Evolutionary conservation across 2,329 filamentous ascomycete species (phyloP), one percentile per base, ranked within the genome.

Genomic region (Alternaria novae-zelandiae): DNA sequence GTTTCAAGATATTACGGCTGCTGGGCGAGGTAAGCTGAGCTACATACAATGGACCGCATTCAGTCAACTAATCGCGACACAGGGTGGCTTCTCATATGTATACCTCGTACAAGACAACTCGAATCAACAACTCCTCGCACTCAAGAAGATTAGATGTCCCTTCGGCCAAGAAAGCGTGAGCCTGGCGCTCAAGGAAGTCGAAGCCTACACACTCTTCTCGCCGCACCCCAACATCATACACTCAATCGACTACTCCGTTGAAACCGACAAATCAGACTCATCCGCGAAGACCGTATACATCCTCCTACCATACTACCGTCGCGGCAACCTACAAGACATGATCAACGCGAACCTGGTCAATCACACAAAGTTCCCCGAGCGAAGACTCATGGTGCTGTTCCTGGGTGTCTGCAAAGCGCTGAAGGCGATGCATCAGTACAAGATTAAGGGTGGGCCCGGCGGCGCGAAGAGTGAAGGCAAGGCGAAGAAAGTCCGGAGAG

Each of bases 291-390:
- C 95, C 0, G 96, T 98, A 57, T 99, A 99, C 81, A 96, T 99
- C 65, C 85, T 99, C 46, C 86, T 99, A 20, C 96, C 96, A 12
- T 99, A 98, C 84, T 99, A 97, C 83, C 87, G 94, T 73, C 87
- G 95, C 69, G 96, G 96, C 13, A 99, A 99, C 80, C 86, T 99
- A 41, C 96, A 99, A 83, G 96, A 99, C 82, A 91, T 96, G 78
- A 98, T 99, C 85, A 99, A 99, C 81, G 95, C 96, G 68, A 99
- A 99, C 81, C 85, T 98, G 58, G 95, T 99, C 80, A 98, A 98
- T 81, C 93, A 97, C 79, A 92, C 92, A 41, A 87, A 86, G 55
- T 98, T 99, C 74, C 94, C 95, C 1, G 95, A 98, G 83, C 88
- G 90, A 78, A 87, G 90, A 73, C 84, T 99, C 66, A 95, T 98